phyloP scores from a whole-genome alignment of 1,139 yeast genomes.

The Meyerozyma guilliermondii region DNA sequence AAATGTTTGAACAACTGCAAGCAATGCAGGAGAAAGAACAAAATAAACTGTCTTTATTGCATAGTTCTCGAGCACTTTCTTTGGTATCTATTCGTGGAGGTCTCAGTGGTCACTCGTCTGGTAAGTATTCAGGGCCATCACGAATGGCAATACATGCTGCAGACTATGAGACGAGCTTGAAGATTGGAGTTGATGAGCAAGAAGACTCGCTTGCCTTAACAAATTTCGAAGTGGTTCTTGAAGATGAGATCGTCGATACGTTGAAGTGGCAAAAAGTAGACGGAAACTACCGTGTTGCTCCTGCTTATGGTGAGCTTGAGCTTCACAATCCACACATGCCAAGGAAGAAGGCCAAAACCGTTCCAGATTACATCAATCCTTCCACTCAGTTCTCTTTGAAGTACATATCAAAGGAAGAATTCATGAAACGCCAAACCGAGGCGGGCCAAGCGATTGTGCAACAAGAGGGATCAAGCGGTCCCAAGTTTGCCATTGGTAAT shows the following conservation, averaged over 20 bases:
- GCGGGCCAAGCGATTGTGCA: slow-evolving; percentile 3
- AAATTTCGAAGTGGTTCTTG: slow-evolving; percentile 68
- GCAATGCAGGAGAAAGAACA: slow-evolving; percentile 26
- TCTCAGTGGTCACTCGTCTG: not conserved
- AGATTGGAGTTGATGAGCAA: slow-evolving; percentile 49
- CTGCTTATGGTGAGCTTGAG: slow-evolving; percentile 68
- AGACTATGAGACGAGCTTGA: slow-evolving; percentile 13
- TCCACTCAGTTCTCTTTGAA: slow-evolving; percentile 35
- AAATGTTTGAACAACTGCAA: slow-evolving; percentile 28
- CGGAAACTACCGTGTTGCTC: slow-evolving; percentile 79
- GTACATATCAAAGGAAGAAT: slow-evolving; percentile 17
- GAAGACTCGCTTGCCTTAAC: slow-evolving; percentile 38
- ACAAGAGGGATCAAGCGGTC: slow-evolving; percentile 14
- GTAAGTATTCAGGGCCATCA: not conserved
- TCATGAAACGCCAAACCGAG: slow-evolving; percentile 7
- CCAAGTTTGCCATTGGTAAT: slow-evolving; percentile 78
- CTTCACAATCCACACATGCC: slow-evolving; percentile 25
- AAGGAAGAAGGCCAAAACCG: slow-evolving; percentile 14
- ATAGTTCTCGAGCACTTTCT: not conserved
- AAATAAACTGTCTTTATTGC: not conserved
- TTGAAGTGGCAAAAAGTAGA: slow-evolving; percentile 83
- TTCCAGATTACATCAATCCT: slow-evolving; percentile 29
- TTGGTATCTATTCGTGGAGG: slow-evolving; percentile 1
- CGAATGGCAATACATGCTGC: not conserved
- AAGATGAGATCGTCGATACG: slow-evolving; percentile 55